phyloP scores from a whole-genome alignment of 2,329 filamentous ascomycete species.

The Phialocephala subalpina region DNA sequence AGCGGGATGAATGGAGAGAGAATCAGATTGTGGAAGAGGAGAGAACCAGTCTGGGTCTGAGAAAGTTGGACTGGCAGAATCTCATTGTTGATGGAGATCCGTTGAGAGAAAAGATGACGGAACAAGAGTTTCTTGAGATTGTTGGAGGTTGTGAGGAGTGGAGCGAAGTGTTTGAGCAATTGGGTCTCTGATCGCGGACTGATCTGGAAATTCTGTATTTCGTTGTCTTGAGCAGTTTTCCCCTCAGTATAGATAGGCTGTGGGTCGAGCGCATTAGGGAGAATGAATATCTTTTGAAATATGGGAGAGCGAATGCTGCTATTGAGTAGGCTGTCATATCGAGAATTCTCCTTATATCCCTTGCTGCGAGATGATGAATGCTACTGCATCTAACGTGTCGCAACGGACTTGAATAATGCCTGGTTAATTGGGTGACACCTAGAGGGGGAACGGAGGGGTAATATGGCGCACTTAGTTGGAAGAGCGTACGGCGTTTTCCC shows the following conservation, averaged over 20 bases:
- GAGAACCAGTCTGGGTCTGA: background rate
- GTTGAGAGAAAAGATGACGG: constrained; percentile 3
- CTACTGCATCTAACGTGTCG: too few species aligned
- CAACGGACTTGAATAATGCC: too few species aligned
- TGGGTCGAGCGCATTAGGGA: background rate
- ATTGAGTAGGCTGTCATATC: background rate
- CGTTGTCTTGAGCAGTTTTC: background rate
- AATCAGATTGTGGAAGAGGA: constrained; percentile 5
- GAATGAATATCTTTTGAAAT: background rate
- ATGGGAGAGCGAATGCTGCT: background rate
- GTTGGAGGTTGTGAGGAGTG: constrained; percentile 7
- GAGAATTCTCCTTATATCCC: background rate
- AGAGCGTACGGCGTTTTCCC: too few species aligned
- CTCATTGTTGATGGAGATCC: background rate
- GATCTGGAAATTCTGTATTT: background rate
- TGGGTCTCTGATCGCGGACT: background rate
- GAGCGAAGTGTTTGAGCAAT: background rate
- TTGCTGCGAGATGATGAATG: background rate
- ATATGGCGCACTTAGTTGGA: too few species aligned
- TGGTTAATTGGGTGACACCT: too few species aligned
- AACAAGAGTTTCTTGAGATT: background rate
- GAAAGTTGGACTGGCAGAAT: background rate
- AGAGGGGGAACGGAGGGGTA: too few species aligned
- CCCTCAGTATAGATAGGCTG: background rate
- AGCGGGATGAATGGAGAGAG: constrained; percentile 5